Conservation (phyloP, 1,139 yeast genomes). For the Nadsonia commutata region DNA sequence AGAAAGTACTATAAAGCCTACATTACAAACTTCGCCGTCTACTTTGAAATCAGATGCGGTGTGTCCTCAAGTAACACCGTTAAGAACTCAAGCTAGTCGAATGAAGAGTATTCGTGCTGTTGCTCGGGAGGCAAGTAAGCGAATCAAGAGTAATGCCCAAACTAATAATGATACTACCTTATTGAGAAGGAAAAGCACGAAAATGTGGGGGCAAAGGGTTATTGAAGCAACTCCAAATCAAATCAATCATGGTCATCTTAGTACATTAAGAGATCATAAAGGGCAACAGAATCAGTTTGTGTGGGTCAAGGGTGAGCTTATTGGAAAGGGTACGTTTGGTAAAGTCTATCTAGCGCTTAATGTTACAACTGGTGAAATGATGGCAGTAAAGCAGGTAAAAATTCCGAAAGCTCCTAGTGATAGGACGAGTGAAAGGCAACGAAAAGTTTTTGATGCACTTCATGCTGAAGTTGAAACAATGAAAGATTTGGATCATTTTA, state of each 20-base stretch:
- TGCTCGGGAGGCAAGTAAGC: slow-evolving; percentile 73
- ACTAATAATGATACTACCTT: slow-evolving; percentile 13
- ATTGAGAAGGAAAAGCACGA: slow-evolving; percentile 67
- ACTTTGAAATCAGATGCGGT: slow-evolving; percentile 1
- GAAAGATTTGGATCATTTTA: slow-evolving; percentile 86
- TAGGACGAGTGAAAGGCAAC: slow-evolving; percentile 28
- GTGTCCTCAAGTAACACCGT: slow-evolving; percentile 3
- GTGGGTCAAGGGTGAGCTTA: slow-evolving; percentile 95
- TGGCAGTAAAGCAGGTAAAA: slow-evolving; percentile 92
- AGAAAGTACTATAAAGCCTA: slow-evolving; percentile 1
- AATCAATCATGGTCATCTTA: slow-evolving; percentile 39
- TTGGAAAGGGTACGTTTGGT: slow-evolving; percentile 97
- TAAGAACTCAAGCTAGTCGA: slow-evolving; percentile 21
- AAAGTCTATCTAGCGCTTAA: slow-evolving; percentile 84
- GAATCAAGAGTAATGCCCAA: slow-evolving; percentile 19
- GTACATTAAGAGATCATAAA: slow-evolving; percentile 43
- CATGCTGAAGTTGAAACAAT: slow-evolving; percentile 86
- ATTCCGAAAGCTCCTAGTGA: slow-evolving; percentile 40
- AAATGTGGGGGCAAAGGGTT: slow-evolving; percentile 94
- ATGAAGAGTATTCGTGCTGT: slow-evolving; percentile 86
- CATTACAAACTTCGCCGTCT: not conserved
- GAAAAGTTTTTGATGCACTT: slow-evolving; percentile 65
- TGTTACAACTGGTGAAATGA: slow-evolving; percentile 95
- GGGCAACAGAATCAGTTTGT: slow-evolving; percentile 77
- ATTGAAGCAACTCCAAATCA: slow-evolving; percentile 78